phyloP scores from a whole-genome alignment of 1,139 yeast genomes.

The Casaregolazyma lundiana region DNA sequence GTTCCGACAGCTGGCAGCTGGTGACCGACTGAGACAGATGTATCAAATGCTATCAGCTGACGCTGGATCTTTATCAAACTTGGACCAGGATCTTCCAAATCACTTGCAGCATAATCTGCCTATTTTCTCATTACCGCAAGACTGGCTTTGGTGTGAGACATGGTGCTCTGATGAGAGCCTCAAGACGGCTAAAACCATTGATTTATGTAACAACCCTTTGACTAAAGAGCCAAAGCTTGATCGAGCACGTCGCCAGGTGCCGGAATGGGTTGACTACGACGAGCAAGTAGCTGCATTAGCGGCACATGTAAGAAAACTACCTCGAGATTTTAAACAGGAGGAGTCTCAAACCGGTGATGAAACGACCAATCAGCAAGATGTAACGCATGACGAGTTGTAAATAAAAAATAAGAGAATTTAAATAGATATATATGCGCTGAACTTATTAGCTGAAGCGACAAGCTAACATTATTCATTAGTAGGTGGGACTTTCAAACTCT shows the following conservation, averaged over 20 bases:
- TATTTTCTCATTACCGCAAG: conserved; percentile 69
- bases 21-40: conserved; percentile 77
- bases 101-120: conserved; percentile 66
- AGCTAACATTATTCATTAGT: too few relatives aligned
- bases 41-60: conserved; percentile 81
- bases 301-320: conserved; percentile 17
- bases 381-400: conserved; percentile 32
- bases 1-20: conserved; percentile 65
- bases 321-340: conserved; percentile 5
- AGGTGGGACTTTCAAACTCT: not conserved
- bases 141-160: conserved; percentile 92
- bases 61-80: conserved; percentile 68
- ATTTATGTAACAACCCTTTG: conserved; percentile 76
- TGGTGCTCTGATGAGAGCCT: conserved; percentile 76
- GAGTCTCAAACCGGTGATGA: conserved; percentile 11
- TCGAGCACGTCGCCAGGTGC: conserved; percentile 66
- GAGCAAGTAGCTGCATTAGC: conserved; percentile 41
- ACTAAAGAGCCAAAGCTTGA: conserved; percentile 74
- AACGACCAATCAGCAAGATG: conserved; percentile 20
- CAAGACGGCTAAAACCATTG: conserved; percentile 66
- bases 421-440: conserved; percentile 4
- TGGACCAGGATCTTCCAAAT: conserved; percentile 91
- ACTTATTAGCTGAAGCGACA: too few relatives aligned
- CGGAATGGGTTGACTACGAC: conserved; percentile 73
- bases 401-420: not conserved